Base-by-base conservation (phyloP, 2,329 filamentous ascomycete species). In the Phaeosphaeriaceae sp. region DNA sequence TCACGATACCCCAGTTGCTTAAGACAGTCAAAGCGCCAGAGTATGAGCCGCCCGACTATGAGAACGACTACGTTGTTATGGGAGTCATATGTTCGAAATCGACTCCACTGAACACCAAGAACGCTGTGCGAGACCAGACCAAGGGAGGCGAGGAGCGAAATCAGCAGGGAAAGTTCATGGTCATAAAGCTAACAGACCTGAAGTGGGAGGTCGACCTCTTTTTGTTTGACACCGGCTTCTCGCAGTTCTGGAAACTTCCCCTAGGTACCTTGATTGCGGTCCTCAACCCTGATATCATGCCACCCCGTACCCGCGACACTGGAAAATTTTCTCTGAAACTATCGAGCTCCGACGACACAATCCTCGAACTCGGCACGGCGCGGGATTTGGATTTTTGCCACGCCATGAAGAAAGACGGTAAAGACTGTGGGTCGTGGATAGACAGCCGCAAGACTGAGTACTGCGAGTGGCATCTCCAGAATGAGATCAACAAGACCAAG, bases 231-330 rank as follows among this genome's bases (percentile, higher is more conserved):
- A 88, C 90, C 0, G 96, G 92, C 7, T 97, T 98, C 69, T 89
- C 91, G 17, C 88, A 91, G 54, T 99, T 95, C 80, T 98, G 94
- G 90, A 96, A 96, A 73, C 82, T 98, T n/a, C 89, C 89, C 0
- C 86, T 92, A 1, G 95, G 95, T n/a, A 97, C 93, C 0, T 85
- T 98, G 1, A 83, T 99, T 55, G 95, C 94, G 5, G 91, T 99
- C 24, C 83, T 99, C 27, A 99, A 99, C 72, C 95, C 95, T 1
- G 88, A 84, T 19, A 90, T 98, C 67, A 91, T 99, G 88, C 92
- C 94, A 2, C 94, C 94, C 0, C 90, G 91, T 0, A 88, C 88
- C 59, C 83, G 87, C 17, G 91, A 93, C 62, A 94, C 91, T 0
- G 93, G 93, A 24, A 87, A 88, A 31, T 99, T 98, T 79, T 92